These are phyloP conservation scores for Vickermania spadyakhi DNA, from an alignment of 208 protist genomes.

Conservation along the genomic window DNA sequence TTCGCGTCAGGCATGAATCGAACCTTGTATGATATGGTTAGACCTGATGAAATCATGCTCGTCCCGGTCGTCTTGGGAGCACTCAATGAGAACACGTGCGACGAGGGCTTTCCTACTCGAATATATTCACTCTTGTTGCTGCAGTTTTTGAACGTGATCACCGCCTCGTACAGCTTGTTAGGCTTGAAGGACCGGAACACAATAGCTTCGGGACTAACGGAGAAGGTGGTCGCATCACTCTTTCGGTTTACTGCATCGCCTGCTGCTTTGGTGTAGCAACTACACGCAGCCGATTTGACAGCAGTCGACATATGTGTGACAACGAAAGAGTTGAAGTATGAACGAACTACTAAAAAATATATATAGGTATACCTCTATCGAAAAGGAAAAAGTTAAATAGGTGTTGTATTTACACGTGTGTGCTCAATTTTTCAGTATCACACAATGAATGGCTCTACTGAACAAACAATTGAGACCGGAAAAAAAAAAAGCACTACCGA, in stretches of 20 bases:
- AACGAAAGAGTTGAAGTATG: too few species aligned
- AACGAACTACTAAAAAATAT: too few species aligned
- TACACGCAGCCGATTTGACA: slow-evolving; percentile 1
- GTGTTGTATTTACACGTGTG: too few species aligned
- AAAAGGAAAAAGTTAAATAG: too few species aligned
- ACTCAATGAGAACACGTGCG: slow-evolving; percentile 60
- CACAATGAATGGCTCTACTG: too few species aligned
- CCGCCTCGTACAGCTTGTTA: slow-evolving; percentile 59
- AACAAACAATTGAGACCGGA: too few species aligned
- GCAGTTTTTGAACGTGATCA: slow-evolving; percentile 78
- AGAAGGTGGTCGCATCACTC: slow-evolving; percentile 55
- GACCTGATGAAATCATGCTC: slow-evolving; percentile 78
- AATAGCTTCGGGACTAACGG: slow-evolving; percentile 70
- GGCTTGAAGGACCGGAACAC: slow-evolving; percentile 68
- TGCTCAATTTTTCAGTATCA: too few species aligned
- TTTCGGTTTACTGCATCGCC: too few species aligned
- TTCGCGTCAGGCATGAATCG: slow-evolving; percentile 69
- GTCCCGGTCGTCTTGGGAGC: slow-evolving; percentile 33
- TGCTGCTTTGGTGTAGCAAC: neutral
- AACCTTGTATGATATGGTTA: slow-evolving; percentile 83
- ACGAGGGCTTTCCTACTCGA: slow-evolving; percentile 65
- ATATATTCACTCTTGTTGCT: slow-evolving; percentile 68
- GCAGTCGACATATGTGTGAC: too few species aligned
- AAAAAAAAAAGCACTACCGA: too few species aligned
- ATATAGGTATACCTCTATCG: too few species aligned